Evolutionary conservation across 495 filamentous ascomycete genomes (phyloP).

Genomic region (Penicillium fimorum): DNA sequence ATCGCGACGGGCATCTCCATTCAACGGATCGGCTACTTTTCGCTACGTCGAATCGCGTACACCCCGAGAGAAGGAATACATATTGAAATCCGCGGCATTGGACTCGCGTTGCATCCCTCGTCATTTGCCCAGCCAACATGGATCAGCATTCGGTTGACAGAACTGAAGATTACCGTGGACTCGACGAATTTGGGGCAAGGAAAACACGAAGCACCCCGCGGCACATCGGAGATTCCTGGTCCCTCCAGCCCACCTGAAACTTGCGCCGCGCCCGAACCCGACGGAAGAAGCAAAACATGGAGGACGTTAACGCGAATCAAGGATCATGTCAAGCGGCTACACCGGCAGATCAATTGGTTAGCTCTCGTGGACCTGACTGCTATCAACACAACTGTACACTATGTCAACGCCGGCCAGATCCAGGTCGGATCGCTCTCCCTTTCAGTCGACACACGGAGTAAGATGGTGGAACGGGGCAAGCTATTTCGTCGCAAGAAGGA

Average conservation of each 20-base stretch:
- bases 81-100: conserved; percentile 85
- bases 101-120: conserved; percentile 82
- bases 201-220: conserved; percentile 35
- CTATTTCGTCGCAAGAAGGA: conserved; percentile 83
- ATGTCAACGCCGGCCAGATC: conserved; percentile 77
- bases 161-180: conserved; percentile 81
- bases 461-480: conserved; percentile 86
- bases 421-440: conserved; percentile 82
- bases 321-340: conserved; percentile 79
- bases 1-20: conserved; percentile 94
- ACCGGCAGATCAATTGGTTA: conserved; percentile 85
- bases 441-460: conserved; percentile 83
- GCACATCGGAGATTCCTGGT: conserved; percentile 23
- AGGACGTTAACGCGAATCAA: conserved; percentile 69
- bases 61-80: conserved; percentile 80
- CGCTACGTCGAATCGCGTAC: conserved; percentile 84
- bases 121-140: conserved; percentile 97
- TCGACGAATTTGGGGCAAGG: conserved; percentile 53
- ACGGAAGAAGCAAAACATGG: conserved; percentile 70
- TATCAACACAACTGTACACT: conserved; percentile 68
- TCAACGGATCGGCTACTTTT: conserved; percentile 89
- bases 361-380: conserved; percentile 88
- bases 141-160: conserved; percentile 84
- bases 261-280: conserved; percentile 19
- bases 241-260: conserved; percentile 27